Percentiles rank a stretch among this genome's conserved stretches.
Conservation (phyloP, 495 filamentous ascomycete species). For the Neurospora sp. region DNA sequence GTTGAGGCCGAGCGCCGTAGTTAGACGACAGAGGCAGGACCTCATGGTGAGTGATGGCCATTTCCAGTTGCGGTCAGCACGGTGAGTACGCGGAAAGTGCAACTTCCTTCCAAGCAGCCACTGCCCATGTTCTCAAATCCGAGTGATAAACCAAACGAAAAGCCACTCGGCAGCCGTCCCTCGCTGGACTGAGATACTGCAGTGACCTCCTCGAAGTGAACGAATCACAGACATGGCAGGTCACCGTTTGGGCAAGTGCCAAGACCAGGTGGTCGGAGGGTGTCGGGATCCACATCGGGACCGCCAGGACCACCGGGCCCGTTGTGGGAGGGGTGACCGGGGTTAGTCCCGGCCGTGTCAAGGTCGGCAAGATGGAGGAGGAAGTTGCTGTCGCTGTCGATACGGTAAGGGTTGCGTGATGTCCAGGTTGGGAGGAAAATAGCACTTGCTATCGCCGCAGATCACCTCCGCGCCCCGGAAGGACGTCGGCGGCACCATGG, state of each 20-base stretch:
- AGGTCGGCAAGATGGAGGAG: neutral
- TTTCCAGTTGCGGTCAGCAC: too few species aligned
- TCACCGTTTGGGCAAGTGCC: neutral
- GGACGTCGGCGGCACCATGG: neutral
- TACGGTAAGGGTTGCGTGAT: neutral
- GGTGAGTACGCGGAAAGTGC: neutral
- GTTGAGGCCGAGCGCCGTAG: neutral
- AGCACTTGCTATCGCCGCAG: neutral
- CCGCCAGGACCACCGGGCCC: neutral
- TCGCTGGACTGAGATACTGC: neutral
- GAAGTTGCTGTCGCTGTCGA: neutral
- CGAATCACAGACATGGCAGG: neutral
- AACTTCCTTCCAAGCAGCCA: neutral
- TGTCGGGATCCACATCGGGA: neutral
- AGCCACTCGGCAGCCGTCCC: neutral
- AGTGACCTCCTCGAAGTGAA: neutral
- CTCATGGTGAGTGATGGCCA: too few species aligned
- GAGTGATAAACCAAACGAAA: neutral
- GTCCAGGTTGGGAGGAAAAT: neutral
- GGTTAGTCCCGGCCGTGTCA: neutral
- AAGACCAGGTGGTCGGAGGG: neutral
- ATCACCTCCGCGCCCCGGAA: neutral
- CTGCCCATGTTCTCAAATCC: neutral
- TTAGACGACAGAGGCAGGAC: neutral
- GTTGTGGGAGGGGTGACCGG: neutral